These are phyloP conservation scores for Rhodotorula paludigena DNA, from an alignment of 768 basidiomycete species.

Conservation along the genomic window DNA sequence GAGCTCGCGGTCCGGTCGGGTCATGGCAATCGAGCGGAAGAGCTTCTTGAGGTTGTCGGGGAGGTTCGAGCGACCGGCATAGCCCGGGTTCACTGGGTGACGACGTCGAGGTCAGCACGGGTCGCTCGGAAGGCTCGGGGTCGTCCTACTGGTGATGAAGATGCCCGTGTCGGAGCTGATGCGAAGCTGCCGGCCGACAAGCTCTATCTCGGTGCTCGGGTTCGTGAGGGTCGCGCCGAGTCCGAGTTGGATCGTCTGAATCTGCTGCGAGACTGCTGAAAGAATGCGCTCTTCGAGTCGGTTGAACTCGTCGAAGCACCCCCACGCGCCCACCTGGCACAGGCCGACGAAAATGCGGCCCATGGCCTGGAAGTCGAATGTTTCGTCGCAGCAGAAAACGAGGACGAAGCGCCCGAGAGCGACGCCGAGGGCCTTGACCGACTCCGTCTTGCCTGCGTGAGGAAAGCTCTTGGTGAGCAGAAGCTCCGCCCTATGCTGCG, in stretches of 20 bases:
- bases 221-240: constrained; percentile 69
- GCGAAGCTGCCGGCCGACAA: constrained; percentile 88
- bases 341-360: constrained; percentile 97
- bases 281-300: constrained; percentile 95
- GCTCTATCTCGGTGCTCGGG: constrained; percentile 82
- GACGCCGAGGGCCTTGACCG: constrained; percentile 95
- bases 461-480: constrained; percentile 11
- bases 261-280: constrained; percentile 96
- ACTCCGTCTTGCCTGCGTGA: constrained; percentile 84
- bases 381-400: constrained; percentile 99
- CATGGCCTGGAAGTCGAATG: constrained; percentile 99
- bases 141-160: constrained; percentile 73
- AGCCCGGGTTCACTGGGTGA: constrained; percentile 69
- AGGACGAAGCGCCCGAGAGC: constrained; percentile 97
- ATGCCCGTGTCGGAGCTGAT: constrained; percentile 96
- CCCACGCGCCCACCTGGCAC: constrained; percentile 99
- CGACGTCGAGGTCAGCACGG: background rate
- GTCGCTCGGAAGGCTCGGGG: constrained; percentile 42
- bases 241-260: constrained; percentile 96
- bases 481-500: background rate
- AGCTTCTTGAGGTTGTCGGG: constrained; percentile 53
- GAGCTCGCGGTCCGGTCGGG: constrained; percentile 91
- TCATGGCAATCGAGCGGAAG: constrained; percentile 87
- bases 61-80: constrained; percentile 82
- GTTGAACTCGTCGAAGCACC: constrained; percentile 84